Evolutionary conservation across 2,329 filamentous ascomycete species (phyloP), one percentile per base, ranked within the genome.

Genomic region (Ceratocystis destructans): DNA sequence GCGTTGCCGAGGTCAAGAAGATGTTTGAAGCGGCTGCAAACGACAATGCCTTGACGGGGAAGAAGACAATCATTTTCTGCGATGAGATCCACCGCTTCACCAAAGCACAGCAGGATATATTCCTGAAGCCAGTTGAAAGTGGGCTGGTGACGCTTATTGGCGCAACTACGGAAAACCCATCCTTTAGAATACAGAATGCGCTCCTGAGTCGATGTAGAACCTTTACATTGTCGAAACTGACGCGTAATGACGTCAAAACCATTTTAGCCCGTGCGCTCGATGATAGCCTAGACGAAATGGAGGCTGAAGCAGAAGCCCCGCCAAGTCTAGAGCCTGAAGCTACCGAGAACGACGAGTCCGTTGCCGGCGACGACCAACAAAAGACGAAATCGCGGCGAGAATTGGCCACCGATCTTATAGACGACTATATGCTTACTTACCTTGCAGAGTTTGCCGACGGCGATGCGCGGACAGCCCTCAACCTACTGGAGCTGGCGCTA

Each of bases 161-260:
- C 10, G 94, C 94, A 5, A 99, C 94, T 2, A 99, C 94, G 0
- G 94, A 99, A 75, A 99, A 99, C 70, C 94, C 94, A 0, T 93
- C 88, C 3, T 97, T 97, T 79, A 93, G 95, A 72, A 85, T 99
- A 53, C 89, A 94, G 71, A 87, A 85, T 70, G 93, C 94, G 1
- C 79, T 99, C 65, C 80, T 97, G 2, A 96, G 90, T 28, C 83
- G 94, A 61, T 97, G 93, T 75, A 83, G 94, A 33, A 96, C 90
- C 0, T 97, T 99, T 71, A 96, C 90, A 0, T 78, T 99, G 8
- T 79, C 86, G 59, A 87, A 91, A 70, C 81, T 99, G 55, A 82
- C 82, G 0, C 82, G 87, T 31, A 83, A 87, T 1, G 83, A 95
- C 75, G 80, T 97, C 4, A 78, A 83, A 20, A 78, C 78, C 15